Percentiles rank a stretch among this genome's conserved stretches.
Conservation (phyloP, 352 stramenopile species). For the Phytophthora gonapodyides region DNA sequence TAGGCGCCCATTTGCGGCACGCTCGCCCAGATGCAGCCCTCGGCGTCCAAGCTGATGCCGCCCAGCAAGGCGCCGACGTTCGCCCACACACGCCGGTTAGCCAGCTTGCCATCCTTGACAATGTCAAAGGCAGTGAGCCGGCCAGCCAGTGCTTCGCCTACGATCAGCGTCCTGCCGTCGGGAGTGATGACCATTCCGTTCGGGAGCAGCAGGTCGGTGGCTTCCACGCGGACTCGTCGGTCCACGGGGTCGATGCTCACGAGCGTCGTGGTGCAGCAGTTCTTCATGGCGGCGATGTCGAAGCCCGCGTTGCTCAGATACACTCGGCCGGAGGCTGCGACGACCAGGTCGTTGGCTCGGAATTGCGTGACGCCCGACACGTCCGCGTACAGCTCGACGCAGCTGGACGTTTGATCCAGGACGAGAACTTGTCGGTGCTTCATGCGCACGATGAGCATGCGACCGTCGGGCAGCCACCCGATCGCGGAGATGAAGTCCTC, state of each 20-base stretch:
- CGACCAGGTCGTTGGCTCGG: constrained; percentile 64
- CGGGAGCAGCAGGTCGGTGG: constrained; percentile 59
- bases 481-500: constrained; percentile 60
- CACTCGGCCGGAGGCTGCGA: constrained; percentile 38
- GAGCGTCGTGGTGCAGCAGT: constrained; percentile 51
- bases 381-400: constrained; percentile 53
- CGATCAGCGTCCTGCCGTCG: constrained; percentile 67
- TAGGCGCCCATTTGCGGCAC: constrained; percentile 57
- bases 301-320: constrained; percentile 79
- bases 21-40: constrained; percentile 68
- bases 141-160: constrained; percentile 54
- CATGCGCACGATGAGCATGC: constrained; percentile 40
- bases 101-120: constrained; percentile 40
- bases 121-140: constrained; percentile 65
- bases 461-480: constrained; percentile 60
- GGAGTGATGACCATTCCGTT: constrained; percentile 67
- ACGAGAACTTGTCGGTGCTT: constrained; percentile 49
- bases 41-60: constrained; percentile 64
- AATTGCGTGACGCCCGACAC: constrained; percentile 50
- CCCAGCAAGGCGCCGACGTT: constrained; percentile 48
- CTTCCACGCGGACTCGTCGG: constrained; percentile 54
- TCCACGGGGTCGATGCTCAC: constrained; percentile 56
- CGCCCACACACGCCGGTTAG: constrained; percentile 60
- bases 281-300: constrained; percentile 38
- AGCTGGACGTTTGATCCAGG: constrained; percentile 36